Evolutionary conservation across 768 basidiomycete species (phyloP), one percentile per base, ranked within the genome.

Genomic region (Xerocomellus chrysenteron): DNA sequence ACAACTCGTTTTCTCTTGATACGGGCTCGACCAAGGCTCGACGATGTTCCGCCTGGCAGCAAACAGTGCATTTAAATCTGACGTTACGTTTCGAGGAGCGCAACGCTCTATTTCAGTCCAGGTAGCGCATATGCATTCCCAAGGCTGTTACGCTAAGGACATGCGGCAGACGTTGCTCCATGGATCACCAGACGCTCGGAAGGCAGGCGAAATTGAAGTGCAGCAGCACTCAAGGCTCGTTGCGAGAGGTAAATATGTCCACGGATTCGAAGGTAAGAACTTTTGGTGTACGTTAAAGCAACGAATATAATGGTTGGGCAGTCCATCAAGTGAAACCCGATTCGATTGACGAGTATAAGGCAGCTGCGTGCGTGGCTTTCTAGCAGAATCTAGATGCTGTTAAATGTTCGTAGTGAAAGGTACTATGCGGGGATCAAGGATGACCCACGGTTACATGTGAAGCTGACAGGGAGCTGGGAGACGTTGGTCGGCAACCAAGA

Each of bases 391-490:
- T 40, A 8, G 35, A 55, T 57, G 17, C 47, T 26, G n/a, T 17
- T 52, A 14, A 19, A 48, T 40, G 63, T 5, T 55, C 43, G 50
- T 26, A 94, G 92, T 16, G 91, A 92, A 72, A 79, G 78, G 36
- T 98, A 94, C 74, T 98, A 95, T 69, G 80, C 81, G 21, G 87
- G 87, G 17, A 78, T 98, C 57, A 86, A 86, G 71, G 80, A 84
- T 49, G 90, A 92, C 63, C 71, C 84, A 26, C 78, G 82, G 41
- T 71, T 94, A 49, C 81, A 88, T 50, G 87, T 96, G 54, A 94
- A 96, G 71, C 79, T 98, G 56, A 92, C 90, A 1, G 97, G 96
- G 21, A 91, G 87, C 64, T 99, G 94, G 92, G 95, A 98, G 74
- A 86, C 88, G 1, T 65, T 91, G 19, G 82, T 98, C 32, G 97